Evolutionary conservation across 108 stramenopile genomes (phyloP).

Genomic region (Poteriospumella lacustris): DNA sequence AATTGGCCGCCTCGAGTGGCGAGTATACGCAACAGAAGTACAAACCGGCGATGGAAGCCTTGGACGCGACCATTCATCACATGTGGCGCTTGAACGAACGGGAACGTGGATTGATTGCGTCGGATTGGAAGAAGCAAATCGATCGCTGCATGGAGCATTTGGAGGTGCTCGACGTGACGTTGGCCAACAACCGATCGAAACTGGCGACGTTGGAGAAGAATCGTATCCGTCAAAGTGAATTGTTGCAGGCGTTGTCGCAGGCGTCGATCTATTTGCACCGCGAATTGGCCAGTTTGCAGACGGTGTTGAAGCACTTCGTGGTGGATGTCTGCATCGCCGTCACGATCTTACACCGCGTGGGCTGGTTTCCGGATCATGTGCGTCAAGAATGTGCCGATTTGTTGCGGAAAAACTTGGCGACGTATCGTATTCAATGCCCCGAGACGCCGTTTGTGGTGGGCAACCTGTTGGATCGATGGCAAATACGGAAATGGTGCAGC

Average conservation of each 20-base stretch:
- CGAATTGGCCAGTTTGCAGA: background rate
- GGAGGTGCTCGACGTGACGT: too few species aligned
- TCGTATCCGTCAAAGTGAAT: background rate
- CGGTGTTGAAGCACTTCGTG: background rate
- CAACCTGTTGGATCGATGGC: background rate
- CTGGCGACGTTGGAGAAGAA: background rate
- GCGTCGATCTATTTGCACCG: background rate
- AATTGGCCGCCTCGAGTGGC: too few species aligned
- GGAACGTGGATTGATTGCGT: too few species aligned
- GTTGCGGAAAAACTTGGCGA: background rate
- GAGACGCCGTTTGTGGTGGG: constrained; percentile 1
- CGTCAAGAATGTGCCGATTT: constrained; percentile 20
- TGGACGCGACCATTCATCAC: too few species aligned
- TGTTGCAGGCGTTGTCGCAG: background rate
- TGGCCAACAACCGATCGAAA: background rate
- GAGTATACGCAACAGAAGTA: too few species aligned
- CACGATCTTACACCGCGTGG: background rate
- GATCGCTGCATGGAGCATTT: too few species aligned
- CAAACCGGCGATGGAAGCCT: too few species aligned
- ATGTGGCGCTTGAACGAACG: too few species aligned
- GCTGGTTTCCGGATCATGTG: background rate
- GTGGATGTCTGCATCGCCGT: background rate
- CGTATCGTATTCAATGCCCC: background rate
- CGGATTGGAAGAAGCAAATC: too few species aligned
- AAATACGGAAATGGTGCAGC: background rate